Base-by-base conservation (phyloP, 108 stramenopile genomes). In the Cyclotella cryptica region DNA sequence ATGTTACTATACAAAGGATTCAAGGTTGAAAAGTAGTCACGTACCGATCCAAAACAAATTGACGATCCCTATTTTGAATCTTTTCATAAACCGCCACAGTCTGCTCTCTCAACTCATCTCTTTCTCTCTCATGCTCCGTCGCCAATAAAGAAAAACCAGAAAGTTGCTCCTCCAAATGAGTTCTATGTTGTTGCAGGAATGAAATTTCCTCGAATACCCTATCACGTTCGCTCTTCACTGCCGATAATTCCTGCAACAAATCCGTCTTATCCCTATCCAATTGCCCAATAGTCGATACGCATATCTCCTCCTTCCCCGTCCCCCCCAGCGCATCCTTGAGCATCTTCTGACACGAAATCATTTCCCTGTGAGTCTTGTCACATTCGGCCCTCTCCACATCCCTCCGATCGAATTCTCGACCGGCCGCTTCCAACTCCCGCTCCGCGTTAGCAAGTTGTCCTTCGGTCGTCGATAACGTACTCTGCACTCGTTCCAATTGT, bases 341-440 rank as follows among this genome's bases (percentile, higher is more conserved):
- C 12, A 45, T 30, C 21, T 44, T n/a, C 10, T 77, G 64, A 40
- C 78, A 79, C 19, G 19, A 35, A 26, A 75, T 0, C 28, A 82
- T 13, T 3, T 65, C 51, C 19, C 70, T 27, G 66, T 82, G 30
- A 17, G 41, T 41, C 52, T 15, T 59, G 45, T 82, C 81, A 30
- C 81, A 82, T 29, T 82, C 81, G 10, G 63, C 74, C 39, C 81
- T 47, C 55, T 82, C 81, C n/a, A 75, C 35, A 67, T 82, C 81
- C n/a, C 81, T 51, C 3, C 69, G 54, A 26, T 82, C 74, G 29
- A 82, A 61, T 27, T 75, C 81, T 51, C 66, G 63, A 49, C 30
- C 63, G 0, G 52, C 53, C 42, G 40, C 19, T 51, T 75, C 45
- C 54, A 82, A 60, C 43, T 75, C 74, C 6, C 14, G 17, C 21